Evolutionary conservation across 2,329 filamentous ascomycete species (phyloP).

Genomic region (Penicillium sp.): DNA sequence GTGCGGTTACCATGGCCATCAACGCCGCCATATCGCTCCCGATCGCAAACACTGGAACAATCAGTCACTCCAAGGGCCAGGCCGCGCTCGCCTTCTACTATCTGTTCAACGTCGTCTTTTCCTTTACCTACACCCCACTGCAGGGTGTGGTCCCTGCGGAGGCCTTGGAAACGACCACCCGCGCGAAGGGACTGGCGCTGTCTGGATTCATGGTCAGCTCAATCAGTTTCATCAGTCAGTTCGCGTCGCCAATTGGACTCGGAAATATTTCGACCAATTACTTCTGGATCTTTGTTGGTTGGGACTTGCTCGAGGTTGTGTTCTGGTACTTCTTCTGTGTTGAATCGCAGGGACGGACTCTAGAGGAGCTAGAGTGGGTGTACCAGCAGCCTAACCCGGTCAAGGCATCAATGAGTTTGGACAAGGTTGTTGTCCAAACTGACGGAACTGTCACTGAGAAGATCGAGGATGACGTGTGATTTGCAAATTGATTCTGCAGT

Average conservation of each 20-base stretch:
- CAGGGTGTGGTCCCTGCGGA: slow-evolving; percentile 55
- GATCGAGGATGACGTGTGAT: slow-evolving; percentile 36
- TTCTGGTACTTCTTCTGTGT: slow-evolving; percentile 55
- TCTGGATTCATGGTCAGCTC: slow-evolving; percentile 53
- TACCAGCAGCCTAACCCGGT: slow-evolving; percentile 56
- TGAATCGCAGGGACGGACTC: slow-evolving; percentile 55
- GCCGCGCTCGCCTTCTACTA: slow-evolving; percentile 55
- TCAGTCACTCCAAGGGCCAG: slow-evolving; percentile 45
- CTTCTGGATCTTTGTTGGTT: slow-evolving; percentile 54
- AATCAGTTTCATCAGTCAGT: slow-evolving; percentile 56
- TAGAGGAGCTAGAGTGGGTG: slow-evolving; percentile 57
- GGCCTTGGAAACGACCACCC: slow-evolving; percentile 54
- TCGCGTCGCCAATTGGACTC: slow-evolving; percentile 53
- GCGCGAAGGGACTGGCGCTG: slow-evolving; percentile 54
- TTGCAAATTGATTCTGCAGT: no score
- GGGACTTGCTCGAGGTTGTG: slow-evolving; percentile 50
- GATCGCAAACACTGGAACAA: slow-evolving; percentile 36
- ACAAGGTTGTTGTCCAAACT: slow-evolving; percentile 53
- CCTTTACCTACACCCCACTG: slow-evolving; percentile 56
- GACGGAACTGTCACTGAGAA: slow-evolving; percentile 55
- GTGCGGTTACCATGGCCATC: slow-evolving; percentile 48
- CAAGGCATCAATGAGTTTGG: slow-evolving; percentile 54
- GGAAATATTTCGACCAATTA: slow-evolving; percentile 45
- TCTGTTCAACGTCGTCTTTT: slow-evolving; percentile 56
- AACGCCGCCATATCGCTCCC: slow-evolving; percentile 52